Percentiles rank a stretch among this genome's conserved stretches.
Conservation (phyloP, 805 yeast genomes). For the Metschnikowia henanensis region DNA sequence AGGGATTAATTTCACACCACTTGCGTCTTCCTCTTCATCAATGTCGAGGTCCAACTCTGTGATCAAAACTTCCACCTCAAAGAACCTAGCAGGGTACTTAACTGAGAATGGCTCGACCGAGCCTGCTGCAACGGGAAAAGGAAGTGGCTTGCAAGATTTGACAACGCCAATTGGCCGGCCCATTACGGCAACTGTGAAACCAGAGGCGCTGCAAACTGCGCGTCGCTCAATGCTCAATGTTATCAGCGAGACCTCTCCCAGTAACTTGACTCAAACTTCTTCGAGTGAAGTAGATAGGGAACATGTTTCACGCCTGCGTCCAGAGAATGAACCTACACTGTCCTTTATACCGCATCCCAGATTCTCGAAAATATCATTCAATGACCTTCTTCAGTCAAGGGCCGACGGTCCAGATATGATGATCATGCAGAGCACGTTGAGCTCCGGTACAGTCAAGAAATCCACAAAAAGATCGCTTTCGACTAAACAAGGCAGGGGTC, state of each 20-base stretch:
- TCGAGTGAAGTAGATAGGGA: no score
- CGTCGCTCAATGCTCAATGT: conserved; percentile 26
- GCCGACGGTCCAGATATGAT: conserved; percentile 8
- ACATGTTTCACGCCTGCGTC: background rate
- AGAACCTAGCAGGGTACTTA: conserved; percentile 23
- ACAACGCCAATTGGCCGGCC: background rate
- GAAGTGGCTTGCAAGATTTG: conserved; percentile 1
- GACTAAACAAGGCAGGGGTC: conserved; percentile 18
- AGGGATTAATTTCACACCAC: conserved; percentile 32
- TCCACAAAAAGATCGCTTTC: conserved; percentile 8
- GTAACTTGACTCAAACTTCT: background rate
- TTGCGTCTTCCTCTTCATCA: conserved; percentile 12
- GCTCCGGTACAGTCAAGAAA: conserved; percentile 19
- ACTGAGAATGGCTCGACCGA: background rate
- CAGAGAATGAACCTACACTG: conserved; percentile 3
- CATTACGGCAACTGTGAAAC: background rate
- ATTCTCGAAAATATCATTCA: conserved; percentile 43
- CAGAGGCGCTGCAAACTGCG: conserved; percentile 6
- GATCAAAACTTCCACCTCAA: conserved; percentile 40
- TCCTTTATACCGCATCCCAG: conserved; percentile 42
- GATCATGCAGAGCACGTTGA: conserved; percentile 11
- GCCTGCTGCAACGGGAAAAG: background rate
- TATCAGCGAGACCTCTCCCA: conserved; percentile 17
- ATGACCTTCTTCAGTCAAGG: conserved; percentile 27
- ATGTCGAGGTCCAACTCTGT: conserved; percentile 21